Evolutionary conservation across 345 rosid genomes (phyloP).

Genomic region (Bruguiera sexangula): DNA sequence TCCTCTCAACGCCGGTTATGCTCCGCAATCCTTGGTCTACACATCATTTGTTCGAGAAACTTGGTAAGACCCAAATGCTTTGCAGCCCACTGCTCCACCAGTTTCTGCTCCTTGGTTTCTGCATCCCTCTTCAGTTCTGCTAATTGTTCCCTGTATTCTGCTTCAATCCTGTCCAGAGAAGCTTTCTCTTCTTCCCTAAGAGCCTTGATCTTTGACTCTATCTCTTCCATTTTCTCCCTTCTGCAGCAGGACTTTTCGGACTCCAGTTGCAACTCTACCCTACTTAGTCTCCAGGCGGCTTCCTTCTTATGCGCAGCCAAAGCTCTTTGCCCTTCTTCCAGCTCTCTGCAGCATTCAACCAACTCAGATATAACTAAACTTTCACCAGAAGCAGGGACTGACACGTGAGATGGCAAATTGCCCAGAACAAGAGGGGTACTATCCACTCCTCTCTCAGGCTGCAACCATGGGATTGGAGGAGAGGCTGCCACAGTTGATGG

Average conservation of each 20-base stretch:
- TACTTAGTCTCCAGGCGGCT: constrained; percentile 87
- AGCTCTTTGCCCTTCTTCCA: constrained; percentile 86
- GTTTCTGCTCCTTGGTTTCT: constrained; percentile 80
- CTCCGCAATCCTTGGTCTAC: constrained; percentile 49
- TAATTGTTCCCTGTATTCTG: constrained; percentile 73
- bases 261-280: constrained; percentile 89
- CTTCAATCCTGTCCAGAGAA: constrained; percentile 70
- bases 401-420: constrained; percentile 37
- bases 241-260: constrained; percentile 73
- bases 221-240: constrained; percentile 87
- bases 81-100: constrained; percentile 80
- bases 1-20: constrained; percentile 36
- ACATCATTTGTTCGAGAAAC: constrained; percentile 74
- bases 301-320: constrained; percentile 89
- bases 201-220: constrained; percentile 73
- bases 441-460: constrained; percentile 56
- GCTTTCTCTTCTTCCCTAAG: constrained; percentile 83
- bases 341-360: constrained; percentile 82
- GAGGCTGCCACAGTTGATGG: constrained; percentile 68
- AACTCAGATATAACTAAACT: constrained; percentile 57
- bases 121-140: constrained; percentile 72
- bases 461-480: constrained; percentile 82
- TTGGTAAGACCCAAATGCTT: constrained; percentile 67
- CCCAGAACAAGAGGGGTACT: constrained; percentile 47
- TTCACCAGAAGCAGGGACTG: constrained; percentile 51